These are phyloP conservation scores for Hibiscus tridactylites DNA, from an alignment of 345 rosid genomes.

Conservation along the genomic window DNA sequence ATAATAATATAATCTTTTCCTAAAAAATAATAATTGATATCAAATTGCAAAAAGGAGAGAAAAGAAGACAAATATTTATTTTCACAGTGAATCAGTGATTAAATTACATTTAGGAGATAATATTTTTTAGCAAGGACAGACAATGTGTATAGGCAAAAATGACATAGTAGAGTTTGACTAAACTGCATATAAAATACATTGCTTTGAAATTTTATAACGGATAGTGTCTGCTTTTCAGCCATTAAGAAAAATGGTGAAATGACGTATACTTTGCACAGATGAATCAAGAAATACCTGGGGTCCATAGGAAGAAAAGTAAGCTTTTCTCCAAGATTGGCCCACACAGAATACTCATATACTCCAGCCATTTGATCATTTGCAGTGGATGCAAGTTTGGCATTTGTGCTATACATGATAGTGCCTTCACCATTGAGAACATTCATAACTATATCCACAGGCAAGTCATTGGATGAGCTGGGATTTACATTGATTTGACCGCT, in stretches of 20 bases:
- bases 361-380: conserved; percentile 31
- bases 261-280: neutral
- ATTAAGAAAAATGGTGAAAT: neutral
- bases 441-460: conserved; percentile 47
- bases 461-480: conserved; percentile 34
- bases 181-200: neutral
- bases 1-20: too few species aligned
- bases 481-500: conserved; percentile 58
- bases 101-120: neutral
- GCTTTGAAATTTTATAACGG: neutral
- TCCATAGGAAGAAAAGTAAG: conserved; percentile 64
- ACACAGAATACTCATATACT: conserved; percentile 54
- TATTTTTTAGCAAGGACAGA: neutral
- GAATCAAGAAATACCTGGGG: conserved; percentile 44
- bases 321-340: conserved; percentile 77
- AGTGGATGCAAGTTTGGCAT: conserved; percentile 42
- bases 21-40: neutral
- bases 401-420: conserved; percentile 31
- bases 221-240: neutral
- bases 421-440: conserved; percentile 47
- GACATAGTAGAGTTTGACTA: neutral
- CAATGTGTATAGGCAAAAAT: neutral
- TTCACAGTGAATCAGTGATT: neutral
- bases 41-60: neutral
- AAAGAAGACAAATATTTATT: neutral